A percentile compares a stretch with the other conserved stretches of the same genome.
Evolutionary conservation across 2,329 filamentous ascomycete genomes (phyloP).

Genomic region (Mollisiaceae sp.): DNA sequence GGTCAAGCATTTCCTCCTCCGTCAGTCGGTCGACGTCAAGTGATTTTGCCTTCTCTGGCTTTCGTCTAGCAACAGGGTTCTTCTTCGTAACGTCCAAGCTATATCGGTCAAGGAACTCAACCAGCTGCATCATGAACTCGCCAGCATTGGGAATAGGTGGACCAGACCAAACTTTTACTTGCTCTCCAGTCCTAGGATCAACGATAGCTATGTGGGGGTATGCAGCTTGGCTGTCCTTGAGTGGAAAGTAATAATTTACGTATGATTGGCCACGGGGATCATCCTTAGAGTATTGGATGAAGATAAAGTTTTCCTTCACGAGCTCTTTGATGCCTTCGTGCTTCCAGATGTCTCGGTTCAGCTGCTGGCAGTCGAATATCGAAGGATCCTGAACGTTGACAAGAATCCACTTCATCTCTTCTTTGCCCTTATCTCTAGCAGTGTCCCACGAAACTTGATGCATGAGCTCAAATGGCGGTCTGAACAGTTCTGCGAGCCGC

Average conservation of each 20-base stretch:
- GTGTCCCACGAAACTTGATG: constrained; percentile 79
- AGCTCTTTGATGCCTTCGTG: constrained; percentile 78
- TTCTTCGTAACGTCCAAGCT: constrained; percentile 86
- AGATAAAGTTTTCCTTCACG: constrained; percentile 90
- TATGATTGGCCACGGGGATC: constrained; percentile 81
- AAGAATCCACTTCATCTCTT: constrained; percentile 89
- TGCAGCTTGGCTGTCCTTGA: constrained; percentile 80
- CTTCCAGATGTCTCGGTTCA: constrained; percentile 98
- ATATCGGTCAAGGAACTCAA: constrained; percentile 97
- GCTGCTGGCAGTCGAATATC: constrained; percentile 90
- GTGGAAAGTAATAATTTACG: constrained; percentile 84
- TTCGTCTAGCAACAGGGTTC: constrained; percentile 86
- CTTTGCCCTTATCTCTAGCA: constrained; percentile 84
- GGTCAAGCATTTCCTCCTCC: constrained; percentile 95
- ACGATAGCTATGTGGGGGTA: constrained; percentile 97
- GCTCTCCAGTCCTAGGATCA: constrained; percentile 93
- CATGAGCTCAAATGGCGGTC: constrained; percentile 92
- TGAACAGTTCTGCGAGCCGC: constrained; percentile 87
- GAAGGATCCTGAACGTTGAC: constrained; percentile 95
- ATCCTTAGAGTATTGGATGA: constrained; percentile 91
- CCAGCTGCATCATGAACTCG: constrained; percentile 89
- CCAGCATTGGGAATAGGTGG: constrained; percentile 74
- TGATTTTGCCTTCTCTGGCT: constrained; percentile 70
- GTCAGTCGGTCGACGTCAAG: constrained; percentile 87
- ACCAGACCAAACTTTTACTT: constrained; percentile 95